Evolutionary conservation across 2,329 filamentous ascomycete genomes (phyloP), one percentile per base, ranked within the genome.

Genomic region (Calonectria hawksworthii): DNA sequence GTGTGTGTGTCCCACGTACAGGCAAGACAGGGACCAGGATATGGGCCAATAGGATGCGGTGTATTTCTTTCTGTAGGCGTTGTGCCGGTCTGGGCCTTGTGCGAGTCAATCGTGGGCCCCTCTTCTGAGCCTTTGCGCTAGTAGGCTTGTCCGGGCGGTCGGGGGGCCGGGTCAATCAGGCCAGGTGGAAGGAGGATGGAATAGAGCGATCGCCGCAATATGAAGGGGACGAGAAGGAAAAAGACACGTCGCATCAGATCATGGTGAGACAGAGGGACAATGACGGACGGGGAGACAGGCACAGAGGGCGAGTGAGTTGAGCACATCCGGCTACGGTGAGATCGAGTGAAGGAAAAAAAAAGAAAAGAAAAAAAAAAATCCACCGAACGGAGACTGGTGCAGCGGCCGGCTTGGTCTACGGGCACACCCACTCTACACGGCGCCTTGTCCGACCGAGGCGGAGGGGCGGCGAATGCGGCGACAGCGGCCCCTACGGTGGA

Each of bases 41-140:
- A 63, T 38, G 26, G 26, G 14, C 79, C 79, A 80, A 80, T 80
- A 44, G 73, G 21, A 30, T 47, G 34, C 36, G 30, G 75, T 70
- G 76, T 80, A 80, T 80, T 80, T 79, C 65, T 74, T 73, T 72
- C 72, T 70, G 72, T 23, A 32, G 28, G 67, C 59, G 50, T 65
- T 36, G 44, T 64, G 68, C 26, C 59, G 68, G 68, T 71, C 68
- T 71, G 21, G 68, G 50, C 68, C 50, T 71, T 54, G 59, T 61
- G 59, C 59, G 68, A 71, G 68, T 56, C 68, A 66, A 65, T 47
- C 30, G 36, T 51, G 36, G 36, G 68, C 68, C 68, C 68, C 68
- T 66, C 68, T 66, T 61, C 28, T 44, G 34, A 47, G 61, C 28
- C 23, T 63, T 38, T 70, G 68, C 68, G 68, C 68, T 71, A 71